Conservation (phyloP, 345 rosid species). For the Pistacia integerrima region DNA sequence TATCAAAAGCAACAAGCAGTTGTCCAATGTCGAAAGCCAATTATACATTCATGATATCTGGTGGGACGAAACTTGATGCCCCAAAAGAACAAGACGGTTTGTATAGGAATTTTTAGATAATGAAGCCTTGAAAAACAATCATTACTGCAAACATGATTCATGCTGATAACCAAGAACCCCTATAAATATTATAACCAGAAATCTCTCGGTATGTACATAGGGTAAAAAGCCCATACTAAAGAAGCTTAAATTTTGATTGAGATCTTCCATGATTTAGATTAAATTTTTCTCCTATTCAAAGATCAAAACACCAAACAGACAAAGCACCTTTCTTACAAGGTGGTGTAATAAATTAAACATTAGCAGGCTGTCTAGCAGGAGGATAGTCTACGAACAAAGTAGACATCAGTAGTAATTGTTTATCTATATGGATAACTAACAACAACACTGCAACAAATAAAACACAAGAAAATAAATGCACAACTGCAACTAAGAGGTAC, state of each 20-base stretch:
- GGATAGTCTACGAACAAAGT: background rate
- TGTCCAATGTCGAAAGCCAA: background rate
- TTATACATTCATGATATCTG: background rate
- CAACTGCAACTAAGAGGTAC: conserved; percentile 31
- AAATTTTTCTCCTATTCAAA: background rate
- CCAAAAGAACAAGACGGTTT: background rate
- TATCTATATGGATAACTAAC: background rate
- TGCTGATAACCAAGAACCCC: conserved; percentile 1
- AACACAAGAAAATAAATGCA: conserved; percentile 4
- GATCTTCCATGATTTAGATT: background rate
- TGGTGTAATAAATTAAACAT: background rate
- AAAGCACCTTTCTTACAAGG: background rate
- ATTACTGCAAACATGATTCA: background rate
- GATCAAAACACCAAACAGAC: background rate
- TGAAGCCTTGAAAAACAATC: background rate
- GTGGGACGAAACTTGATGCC: background rate
- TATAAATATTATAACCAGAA: background rate
- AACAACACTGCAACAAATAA: background rate
- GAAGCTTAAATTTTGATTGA: background rate
- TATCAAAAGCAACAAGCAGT: conserved; percentile 2
- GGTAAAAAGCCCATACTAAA: background rate
- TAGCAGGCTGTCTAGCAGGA: background rate
- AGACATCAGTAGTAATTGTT: background rate
- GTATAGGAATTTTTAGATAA: background rate
- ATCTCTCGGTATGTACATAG: background rate